A percentile compares a stretch with the other conserved stretches of the same genome.
Evolutionary conservation across 306 rosid species (phyloP).

Genomic region (Cucurbita maxima): DNA sequence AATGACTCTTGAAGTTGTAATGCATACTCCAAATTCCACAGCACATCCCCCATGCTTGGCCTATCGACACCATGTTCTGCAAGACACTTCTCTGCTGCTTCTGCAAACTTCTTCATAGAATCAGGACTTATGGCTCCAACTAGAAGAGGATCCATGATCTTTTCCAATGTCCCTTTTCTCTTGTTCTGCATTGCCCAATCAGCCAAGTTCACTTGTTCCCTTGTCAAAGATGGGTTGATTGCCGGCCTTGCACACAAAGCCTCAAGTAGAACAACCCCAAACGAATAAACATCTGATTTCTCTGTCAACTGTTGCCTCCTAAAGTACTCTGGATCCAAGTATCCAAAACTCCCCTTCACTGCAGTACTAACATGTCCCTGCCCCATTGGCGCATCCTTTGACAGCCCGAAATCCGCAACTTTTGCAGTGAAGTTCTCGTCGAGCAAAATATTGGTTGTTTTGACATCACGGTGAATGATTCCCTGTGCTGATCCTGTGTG

Average conservation of each 20-base stretch:
- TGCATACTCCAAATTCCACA: constrained; percentile 43
- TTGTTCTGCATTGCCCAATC: constrained; percentile 45
- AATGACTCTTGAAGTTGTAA: constrained; percentile 37
- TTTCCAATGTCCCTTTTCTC: constrained; percentile 29
- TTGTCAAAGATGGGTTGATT: constrained; percentile 25
- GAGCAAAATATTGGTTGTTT: constrained; percentile 31
- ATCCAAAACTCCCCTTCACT: constrained; percentile 40
- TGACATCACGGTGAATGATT: constrained; percentile 37
- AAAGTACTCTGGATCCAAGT: constrained; percentile 39
- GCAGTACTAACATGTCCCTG: constrained; percentile 38
- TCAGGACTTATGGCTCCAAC: constrained; percentile 26
- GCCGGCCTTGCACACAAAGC: constrained; percentile 32
- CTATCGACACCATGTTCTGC: constrained; percentile 37
- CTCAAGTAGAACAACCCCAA: constrained; percentile 34
- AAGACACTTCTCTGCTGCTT: constrained; percentile 43
- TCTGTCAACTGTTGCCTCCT: constrained; percentile 36
- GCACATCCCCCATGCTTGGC: constrained; percentile 42
- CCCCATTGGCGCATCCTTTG: constrained; percentile 29
- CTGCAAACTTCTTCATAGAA: constrained; percentile 34
- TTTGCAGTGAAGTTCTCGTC: constrained; percentile 37
- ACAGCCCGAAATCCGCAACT: constrained; percentile 36
- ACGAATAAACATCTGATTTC: constrained; percentile 38
- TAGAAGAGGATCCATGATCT: constrained; percentile 29
- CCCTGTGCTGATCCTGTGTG: constrained; percentile 43
- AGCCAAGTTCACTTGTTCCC: constrained; percentile 44